A percentile compares a stretch with the other conserved stretches of the same genome.
phyloP scores from a whole-genome alignment of 2,329 filamentous ascomycete species.

The Huntiella savannae region DNA sequence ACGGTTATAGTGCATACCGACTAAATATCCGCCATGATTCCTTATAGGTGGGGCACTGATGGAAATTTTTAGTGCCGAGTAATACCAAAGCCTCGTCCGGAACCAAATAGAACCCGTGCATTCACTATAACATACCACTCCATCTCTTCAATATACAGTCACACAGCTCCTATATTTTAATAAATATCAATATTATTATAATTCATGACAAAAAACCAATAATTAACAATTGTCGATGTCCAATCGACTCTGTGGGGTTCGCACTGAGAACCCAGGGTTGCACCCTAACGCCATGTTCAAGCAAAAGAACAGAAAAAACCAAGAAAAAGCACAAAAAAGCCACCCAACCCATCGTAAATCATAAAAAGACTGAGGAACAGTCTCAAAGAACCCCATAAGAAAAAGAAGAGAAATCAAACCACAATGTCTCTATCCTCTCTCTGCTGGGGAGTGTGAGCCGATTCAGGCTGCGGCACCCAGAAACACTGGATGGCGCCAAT shows the following conservation, averaged over 20 bases:
- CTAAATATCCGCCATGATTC: no score
- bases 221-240: not conserved
- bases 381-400: not conserved
- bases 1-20: not conserved
- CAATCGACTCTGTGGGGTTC: no score
- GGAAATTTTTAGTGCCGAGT: not conserved
- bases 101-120: not conserved
- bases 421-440: slow-evolving; percentile 15
- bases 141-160: not conserved
- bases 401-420: not conserved
- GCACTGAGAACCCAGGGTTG: no score
- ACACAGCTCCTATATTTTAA: not conserved
- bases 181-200: not conserved
- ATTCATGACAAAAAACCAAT: not conserved
- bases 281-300: not conserved
- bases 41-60: not conserved
- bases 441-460: not conserved
- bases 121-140: not conserved
- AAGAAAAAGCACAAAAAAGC: not conserved
- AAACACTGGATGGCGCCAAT: slow-evolving; percentile 43
- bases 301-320: not conserved
- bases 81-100: not conserved
- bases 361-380: not conserved
- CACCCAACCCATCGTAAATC: not conserved
- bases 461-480: slow-evolving; percentile 22